A percentile compares a stretch with the other conserved stretches of the same genome.
These are phyloP conservation scores for Colletotrichum theobromicola DNA, from an alignment of 2,329 filamentous ascomycete genomes.

Conservation along the genomic window DNA sequence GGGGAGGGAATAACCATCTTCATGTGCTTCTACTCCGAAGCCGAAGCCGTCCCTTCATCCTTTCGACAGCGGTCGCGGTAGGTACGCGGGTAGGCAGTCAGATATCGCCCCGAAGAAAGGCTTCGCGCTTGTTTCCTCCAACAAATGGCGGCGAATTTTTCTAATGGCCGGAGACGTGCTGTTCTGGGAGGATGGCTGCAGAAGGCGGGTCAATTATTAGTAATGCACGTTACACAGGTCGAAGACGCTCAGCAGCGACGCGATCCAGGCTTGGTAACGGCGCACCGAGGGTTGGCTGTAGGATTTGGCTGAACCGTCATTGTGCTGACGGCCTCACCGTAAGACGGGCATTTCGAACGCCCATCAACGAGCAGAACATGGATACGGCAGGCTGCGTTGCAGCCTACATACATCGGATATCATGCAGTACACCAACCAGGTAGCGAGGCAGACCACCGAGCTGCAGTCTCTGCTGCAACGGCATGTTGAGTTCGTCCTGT, in stretches of 20 bases:
- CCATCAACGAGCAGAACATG: not conserved
- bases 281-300: not conserved
- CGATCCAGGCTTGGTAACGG: not conserved
- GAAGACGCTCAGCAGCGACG: not conserved
- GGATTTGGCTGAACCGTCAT: not conserved
- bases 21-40: not conserved
- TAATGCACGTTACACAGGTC: not conserved
- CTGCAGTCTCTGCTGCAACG: not conserved
- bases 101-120: not conserved
- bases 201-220: not conserved
- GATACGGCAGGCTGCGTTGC: not conserved
- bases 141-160: not conserved
- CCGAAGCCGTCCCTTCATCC: not conserved
- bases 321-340: slow-evolving; percentile 6
- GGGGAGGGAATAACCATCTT: not conserved
- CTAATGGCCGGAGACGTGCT: not conserved
- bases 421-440: not conserved
- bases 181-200: slow-evolving; percentile 7
- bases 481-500: not conserved
- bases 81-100: not conserved
- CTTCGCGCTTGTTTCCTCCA: not conserved
- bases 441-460: not conserved
- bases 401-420: not conserved
- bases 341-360: slow-evolving; percentile 5
- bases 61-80: not conserved